Base-by-base conservation (phyloP, 208 protist species). In the Acanthamoeba sp. region DNA sequence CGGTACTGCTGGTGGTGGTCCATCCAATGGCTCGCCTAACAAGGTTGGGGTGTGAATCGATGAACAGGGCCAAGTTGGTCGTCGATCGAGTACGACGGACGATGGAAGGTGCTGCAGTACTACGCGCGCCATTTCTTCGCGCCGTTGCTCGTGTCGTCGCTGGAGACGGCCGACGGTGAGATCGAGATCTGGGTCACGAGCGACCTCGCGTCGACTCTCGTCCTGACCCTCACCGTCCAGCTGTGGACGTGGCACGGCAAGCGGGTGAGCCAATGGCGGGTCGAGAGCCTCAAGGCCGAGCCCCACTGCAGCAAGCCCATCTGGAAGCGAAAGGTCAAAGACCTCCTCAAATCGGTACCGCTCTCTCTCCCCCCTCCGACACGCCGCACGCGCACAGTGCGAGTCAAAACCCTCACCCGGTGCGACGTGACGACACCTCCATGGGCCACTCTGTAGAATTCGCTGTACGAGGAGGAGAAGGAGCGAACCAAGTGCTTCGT, bases 61-160 rank as follows among this genome's bases (percentile, higher is more conserved):
- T 55, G 24, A 20, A 18, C 52, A 73, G 95, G 95, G 14, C 93
- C 95, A 18, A 93, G 85, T 1, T 97, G 96, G 96, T 95, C 93
- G 27, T 95, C 92, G 10, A 59, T 97, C 24, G 96, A 97, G 59
- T 97, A 95, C 48, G 89, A 93, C 57, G 96, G 96, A 1, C 73
- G 73, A 40, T 97, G 96, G 96, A 97, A 97, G 64, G 45, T 95
- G n/a, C 36, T 97, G 9, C 96, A 97, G 18, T 95, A 97, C 76
- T 95, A 94, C 66, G 91, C 95, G 1, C 87, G 59, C 4, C 82
- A 73, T 29, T 95, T 96, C 24, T 96, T 95, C 45, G 48, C 82
- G 12, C 94, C 95, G 24, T 20, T 95, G 18, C 45, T 96, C 1
- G n/a, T 95, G 16, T 95, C 95, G 7, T 89, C 48, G 42, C 24